These are phyloP conservation scores for Eimeria sp. DNA, from an alignment of 169 alveolate genomes.

Conservation along the genomic window DNA sequence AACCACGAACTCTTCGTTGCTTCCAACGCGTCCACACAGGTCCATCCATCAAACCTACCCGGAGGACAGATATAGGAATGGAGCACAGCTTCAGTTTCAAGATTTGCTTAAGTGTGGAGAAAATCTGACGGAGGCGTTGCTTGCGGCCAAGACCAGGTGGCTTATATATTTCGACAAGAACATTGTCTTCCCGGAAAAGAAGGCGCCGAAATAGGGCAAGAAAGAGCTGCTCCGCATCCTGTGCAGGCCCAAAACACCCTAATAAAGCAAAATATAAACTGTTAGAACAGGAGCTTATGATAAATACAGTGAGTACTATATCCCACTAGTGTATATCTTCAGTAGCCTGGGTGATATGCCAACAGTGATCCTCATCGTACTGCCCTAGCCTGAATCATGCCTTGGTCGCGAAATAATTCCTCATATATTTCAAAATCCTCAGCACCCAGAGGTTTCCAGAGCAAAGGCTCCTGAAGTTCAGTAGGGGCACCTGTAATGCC, in stretches of 20 bases:
- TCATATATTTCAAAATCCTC: conserved; percentile 68
- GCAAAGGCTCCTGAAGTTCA: conserved; percentile 73
- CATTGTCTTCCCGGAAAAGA: conserved; percentile 71
- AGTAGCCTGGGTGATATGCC: neutral
- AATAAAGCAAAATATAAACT: neutral
- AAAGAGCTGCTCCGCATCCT: conserved; percentile 77
- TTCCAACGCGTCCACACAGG: neutral
- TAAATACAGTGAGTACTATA: neutral
- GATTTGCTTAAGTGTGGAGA: conserved; percentile 61
- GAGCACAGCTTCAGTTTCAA: conserved; percentile 70
- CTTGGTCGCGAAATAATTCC: conserved; percentile 61
- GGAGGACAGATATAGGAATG: conserved; percentile 54
- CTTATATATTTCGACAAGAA: conserved; percentile 37
- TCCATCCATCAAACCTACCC: neutral
- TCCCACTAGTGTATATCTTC: neutral
- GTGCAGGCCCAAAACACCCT: neutral
- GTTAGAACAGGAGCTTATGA: neutral
- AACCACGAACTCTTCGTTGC: neutral
- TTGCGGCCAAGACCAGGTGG: conserved; percentile 72
- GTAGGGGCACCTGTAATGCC: conserved; percentile 50
- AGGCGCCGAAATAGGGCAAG: conserved; percentile 78
- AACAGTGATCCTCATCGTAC: neutral
- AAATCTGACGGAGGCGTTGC: conserved; percentile 71
- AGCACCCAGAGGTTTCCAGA: conserved; percentile 71
- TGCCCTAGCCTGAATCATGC: conserved; percentile 68